Conservation (phyloP, 768 basidiomycete genomes). For the Leccinellum luteum region DNA sequence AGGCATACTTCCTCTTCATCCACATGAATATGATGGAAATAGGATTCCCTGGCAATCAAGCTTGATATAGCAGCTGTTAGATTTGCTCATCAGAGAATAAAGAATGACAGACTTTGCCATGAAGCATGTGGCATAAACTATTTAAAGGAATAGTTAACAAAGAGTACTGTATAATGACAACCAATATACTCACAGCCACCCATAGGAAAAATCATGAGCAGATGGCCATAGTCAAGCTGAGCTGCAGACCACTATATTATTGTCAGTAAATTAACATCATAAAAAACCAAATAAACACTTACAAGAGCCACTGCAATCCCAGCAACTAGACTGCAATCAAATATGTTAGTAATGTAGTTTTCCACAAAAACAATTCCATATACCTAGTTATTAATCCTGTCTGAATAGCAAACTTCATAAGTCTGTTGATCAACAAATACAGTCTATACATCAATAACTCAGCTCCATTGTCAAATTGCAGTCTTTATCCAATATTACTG, state of each 20-base stretch:
- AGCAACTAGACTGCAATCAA: slow-evolving; percentile 13
- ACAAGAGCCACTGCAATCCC: slow-evolving; percentile 17
- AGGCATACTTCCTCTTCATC: background rate
- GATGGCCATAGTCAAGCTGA: slow-evolving; percentile 17
- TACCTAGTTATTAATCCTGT: slow-evolving; percentile 29
- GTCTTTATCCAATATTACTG: background rate
- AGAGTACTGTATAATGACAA: background rate
- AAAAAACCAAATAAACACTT: background rate
- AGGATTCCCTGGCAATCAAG: slow-evolving; percentile 29
- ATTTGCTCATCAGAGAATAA: too few species aligned
- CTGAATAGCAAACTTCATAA: slow-evolving; percentile 22
- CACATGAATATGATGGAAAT: slow-evolving; percentile 7
- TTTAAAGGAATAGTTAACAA: background rate
- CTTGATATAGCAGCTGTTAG: slow-evolving; percentile 9
- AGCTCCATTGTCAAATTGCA: background rate
- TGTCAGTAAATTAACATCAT: background rate
- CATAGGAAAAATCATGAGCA: slow-evolving; percentile 25
- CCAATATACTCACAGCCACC: slow-evolving; percentile 20
- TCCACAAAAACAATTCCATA: background rate
- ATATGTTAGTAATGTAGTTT: background rate
- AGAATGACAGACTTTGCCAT: slow-evolving; percentile 26
- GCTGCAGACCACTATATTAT: slow-evolving; percentile 18
- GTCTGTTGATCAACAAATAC: slow-evolving; percentile 11
- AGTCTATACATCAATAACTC: slow-evolving; percentile 6
- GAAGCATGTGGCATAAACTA: slow-evolving; percentile 29